phyloP scores from a whole-genome alignment of 1,284 basidiomycete genomes.

The Ustilago lituana region DNA sequence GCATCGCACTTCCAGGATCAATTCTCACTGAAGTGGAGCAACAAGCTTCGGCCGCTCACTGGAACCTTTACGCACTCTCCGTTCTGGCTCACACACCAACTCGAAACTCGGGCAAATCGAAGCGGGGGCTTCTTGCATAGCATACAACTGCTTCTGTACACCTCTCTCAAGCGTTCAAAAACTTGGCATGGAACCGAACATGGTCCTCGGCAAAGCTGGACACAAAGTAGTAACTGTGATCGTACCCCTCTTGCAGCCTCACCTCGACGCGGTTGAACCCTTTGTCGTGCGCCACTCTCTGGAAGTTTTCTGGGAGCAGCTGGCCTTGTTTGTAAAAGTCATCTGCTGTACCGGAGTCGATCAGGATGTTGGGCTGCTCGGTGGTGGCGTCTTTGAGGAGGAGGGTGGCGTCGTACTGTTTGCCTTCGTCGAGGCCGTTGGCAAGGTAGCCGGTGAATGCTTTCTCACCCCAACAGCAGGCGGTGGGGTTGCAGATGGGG shows the following conservation, averaged over 20 bases:
- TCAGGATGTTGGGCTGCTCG: slow-evolving; percentile 69
- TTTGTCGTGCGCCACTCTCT: slow-evolving; percentile 77
- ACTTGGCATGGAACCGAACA: slow-evolving; percentile 63
- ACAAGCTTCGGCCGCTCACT: too few relatives aligned
- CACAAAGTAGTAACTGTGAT: slow-evolving; percentile 76
- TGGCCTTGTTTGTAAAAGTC: slow-evolving; percentile 86
- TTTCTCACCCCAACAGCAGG: slow-evolving; percentile 90
- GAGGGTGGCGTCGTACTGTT: slow-evolving; percentile 84
- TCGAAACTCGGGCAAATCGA: too few relatives aligned
- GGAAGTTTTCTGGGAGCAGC: slow-evolving; percentile 86
- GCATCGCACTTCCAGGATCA: too few relatives aligned
- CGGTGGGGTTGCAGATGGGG: slow-evolving; percentile 87
- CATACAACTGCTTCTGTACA: too few relatives aligned
- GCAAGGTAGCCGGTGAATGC: slow-evolving; percentile 88
- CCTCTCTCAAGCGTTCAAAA: slow-evolving; percentile 40
- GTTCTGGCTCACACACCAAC: too few relatives aligned
- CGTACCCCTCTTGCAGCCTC: slow-evolving; percentile 85
- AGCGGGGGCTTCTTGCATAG: too few relatives aligned
- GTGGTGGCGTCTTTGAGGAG: slow-evolving; percentile 76
- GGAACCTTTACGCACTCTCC: too few relatives aligned
- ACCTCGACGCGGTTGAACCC: slow-evolving; percentile 81
- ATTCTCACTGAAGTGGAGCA: too few relatives aligned
- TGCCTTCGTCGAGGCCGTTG: slow-evolving; percentile 78
- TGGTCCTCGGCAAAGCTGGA: slow-evolving; percentile 73
- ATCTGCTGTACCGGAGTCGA: slow-evolving; percentile 76